Percentiles rank a stretch among this genome's conserved stretches.
These are phyloP conservation scores for Beauveria australis DNA, from an alignment of 2,329 filamentous ascomycete genomes.

Conservation along the genomic window DNA sequence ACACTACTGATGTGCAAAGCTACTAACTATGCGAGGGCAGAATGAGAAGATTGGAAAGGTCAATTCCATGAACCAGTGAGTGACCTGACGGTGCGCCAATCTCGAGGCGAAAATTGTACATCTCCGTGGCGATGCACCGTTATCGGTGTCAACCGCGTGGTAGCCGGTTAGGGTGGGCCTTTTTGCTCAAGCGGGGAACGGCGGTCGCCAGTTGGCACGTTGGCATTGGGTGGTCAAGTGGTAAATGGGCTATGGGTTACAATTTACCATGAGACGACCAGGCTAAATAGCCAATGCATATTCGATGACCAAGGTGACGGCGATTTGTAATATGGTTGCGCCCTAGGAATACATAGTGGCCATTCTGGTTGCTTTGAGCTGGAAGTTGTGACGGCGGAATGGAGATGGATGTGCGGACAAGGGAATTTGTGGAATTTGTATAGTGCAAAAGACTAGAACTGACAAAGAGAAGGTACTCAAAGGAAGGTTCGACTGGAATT, in stretches of 20 bases:
- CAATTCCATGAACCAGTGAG: background rate
- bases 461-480: background rate
- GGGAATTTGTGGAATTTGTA: background rate
- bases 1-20: background rate
- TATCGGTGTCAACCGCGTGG: slow-evolving; percentile 3
- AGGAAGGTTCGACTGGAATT: background rate
- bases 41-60: background rate
- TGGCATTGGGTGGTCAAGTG: background rate
- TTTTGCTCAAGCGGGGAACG: background rate
- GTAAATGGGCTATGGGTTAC: background rate
- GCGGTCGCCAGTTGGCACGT: background rate
- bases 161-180: background rate
- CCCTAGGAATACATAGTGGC: background rate
- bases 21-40: background rate
- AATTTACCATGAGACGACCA: background rate
- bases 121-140: background rate
- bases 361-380: background rate
- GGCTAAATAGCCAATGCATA: too few species aligned
- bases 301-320: too few species aligned
- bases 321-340: background rate
- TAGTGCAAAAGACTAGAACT: background rate
- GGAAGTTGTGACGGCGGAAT: background rate
- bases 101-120: background rate
- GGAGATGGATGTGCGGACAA: background rate
- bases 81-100: background rate